phyloP scores from a whole-genome alignment of 345 rosid genomes.

The Brassica carinata region DNA sequence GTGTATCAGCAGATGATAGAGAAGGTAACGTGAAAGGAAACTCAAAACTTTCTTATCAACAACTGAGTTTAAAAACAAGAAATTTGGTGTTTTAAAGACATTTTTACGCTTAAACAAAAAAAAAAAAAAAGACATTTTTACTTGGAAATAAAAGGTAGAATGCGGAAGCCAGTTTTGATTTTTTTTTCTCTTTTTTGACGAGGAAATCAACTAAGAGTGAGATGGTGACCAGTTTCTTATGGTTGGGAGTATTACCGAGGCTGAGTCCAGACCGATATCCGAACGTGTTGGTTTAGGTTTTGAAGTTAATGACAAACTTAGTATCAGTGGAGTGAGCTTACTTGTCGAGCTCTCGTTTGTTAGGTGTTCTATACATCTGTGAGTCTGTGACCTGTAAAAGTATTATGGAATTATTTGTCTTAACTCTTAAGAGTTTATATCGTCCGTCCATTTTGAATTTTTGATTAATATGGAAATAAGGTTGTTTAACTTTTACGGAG shows the following conservation, averaged over 20 bases:
- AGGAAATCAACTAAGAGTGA: constrained; percentile 1
- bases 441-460: constrained; percentile 11
- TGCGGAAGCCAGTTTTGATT: neutral
- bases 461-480: neutral
- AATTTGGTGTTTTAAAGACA: neutral
- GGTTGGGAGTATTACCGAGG: neutral
- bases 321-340: neutral
- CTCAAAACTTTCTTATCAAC: neutral
- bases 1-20: neutral
- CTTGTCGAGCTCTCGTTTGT: neutral
- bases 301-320: neutral
- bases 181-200: neutral
- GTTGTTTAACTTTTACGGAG: neutral
- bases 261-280: neutral
- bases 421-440: constrained; percentile 3
- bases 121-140: neutral
- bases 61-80: neutral
- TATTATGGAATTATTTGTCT: neutral
- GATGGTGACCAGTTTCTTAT: neutral
- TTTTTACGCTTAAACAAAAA: neutral
- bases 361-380: neutral
- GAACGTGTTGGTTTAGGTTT: neutral
- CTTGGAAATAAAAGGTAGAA: neutral
- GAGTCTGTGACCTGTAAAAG: neutral
- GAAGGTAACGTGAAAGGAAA: neutral